These are phyloP conservation scores for Cercospora sp. DNA, from an alignment of 2,329 filamentous ascomycete genomes.

Conservation along the genomic window DNA sequence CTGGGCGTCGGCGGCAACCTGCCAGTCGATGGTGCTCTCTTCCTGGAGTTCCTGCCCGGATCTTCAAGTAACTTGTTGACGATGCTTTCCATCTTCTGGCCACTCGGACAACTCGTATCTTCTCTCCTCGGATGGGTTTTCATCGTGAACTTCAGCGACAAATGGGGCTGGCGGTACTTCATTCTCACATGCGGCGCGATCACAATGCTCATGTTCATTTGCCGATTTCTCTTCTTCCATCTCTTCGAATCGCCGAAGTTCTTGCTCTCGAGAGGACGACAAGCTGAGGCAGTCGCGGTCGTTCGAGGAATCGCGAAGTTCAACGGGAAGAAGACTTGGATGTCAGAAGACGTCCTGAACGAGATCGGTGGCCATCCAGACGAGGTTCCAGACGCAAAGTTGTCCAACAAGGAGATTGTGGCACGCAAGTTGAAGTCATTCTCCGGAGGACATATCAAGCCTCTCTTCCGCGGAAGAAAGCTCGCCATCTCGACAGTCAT, in stretches of 20 bases:
- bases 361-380: constrained; percentile 55
- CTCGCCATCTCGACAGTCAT: constrained; percentile 52
- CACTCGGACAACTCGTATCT: constrained; percentile 73
- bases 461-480: constrained; percentile 57
- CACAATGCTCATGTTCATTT: constrained; percentile 74
- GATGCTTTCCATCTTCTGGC: constrained; percentile 84
- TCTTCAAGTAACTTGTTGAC: constrained; percentile 71
- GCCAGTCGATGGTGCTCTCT: constrained; percentile 76
- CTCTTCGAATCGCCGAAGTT: constrained; percentile 86
- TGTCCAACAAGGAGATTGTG: constrained; percentile 53
- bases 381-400: constrained; percentile 48
- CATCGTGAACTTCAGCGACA: constrained; percentile 48
- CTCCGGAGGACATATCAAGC: constrained; percentile 63
- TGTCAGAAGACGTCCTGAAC: constrained; percentile 69
- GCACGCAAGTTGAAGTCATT: constrained; percentile 64
- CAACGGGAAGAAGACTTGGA: constrained; percentile 63
- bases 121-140: constrained; percentile 49
- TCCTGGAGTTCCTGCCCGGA: constrained; percentile 75
- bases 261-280: constrained; percentile 71
- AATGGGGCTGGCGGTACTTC: constrained; percentile 74
- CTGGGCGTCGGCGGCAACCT: constrained; percentile 63
- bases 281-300: constrained; percentile 76
- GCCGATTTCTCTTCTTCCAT: constrained; percentile 77
- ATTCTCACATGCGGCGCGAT: constrained; percentile 68
- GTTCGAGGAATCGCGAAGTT: constrained; percentile 34